Evolutionary conservation across 352 stramenopile species (phyloP), one percentile per base, ranked within the genome.

Genomic region (Phytophthora foliorum): DNA sequence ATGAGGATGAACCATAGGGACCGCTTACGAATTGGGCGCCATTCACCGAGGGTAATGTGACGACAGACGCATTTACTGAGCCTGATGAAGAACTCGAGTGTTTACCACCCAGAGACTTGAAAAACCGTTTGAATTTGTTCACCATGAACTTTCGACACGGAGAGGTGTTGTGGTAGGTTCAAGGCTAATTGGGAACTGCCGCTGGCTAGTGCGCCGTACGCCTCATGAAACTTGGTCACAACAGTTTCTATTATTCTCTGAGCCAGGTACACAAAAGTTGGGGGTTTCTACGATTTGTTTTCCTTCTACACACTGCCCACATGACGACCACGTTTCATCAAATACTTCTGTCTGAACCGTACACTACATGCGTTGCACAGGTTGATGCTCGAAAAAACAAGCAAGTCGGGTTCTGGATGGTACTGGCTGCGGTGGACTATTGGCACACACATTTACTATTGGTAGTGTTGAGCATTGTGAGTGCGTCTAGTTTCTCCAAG

Each of bases 81-180:
- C 34, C 42, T 6, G 67, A 61, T 3, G 67, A 53, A n/a, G 67
- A 50, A 13, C 63, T 52, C 24, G 75, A 70, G 39, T 79, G 63
- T 48, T 82, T 87, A 41, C 77, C 77, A 27, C 71, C 71, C 41
- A 87, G 67, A 24, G 74, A 73, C 60, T 77, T 78, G 66, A 87
- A 82, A 46, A 87, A 87, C 9, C 66, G 70, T 49, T 76, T 78
- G 56, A 87, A 63, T 55, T 84, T 87, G 69, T 85, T 85, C 36
- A 84, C 77, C 79, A 87, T 87, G 50, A 24, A 24, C 16, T 29
- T 57, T 19, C 39, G 6, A 11, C 14, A 4, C n/a, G 4, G 14
- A 27, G 49, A 60, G 57, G 22, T 42, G 31, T 68, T 36, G 7
- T 21, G 4, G 13, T 44, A n/a, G n/a, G n/a, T 69, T 41, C 38